phyloP scores from a whole-genome alignment of 106 monocot species.

The Platanthera zijinensis region DNA sequence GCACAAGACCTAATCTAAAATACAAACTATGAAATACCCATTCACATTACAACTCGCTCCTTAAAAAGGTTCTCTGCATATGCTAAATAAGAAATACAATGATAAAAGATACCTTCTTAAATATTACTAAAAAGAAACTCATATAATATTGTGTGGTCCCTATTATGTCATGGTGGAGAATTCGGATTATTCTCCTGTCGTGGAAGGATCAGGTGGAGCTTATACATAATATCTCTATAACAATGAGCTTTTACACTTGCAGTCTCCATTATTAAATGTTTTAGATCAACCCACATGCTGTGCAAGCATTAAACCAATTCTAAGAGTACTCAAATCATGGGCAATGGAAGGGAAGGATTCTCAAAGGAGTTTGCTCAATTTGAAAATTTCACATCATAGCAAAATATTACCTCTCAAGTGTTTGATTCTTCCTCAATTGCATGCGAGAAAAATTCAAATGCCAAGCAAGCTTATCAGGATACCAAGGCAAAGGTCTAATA shows the following conservation, averaged over 20 bases:
- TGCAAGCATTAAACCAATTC: background rate
- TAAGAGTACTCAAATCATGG: background rate
- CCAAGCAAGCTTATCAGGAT: conserved; percentile 97
- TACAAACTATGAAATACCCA: no score
- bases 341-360: background rate
- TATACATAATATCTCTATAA: background rate
- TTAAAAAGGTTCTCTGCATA: no score
- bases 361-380: background rate
- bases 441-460: conserved; percentile 94
- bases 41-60: no score
- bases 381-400: conserved; percentile 4
- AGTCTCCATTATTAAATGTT: background rate
- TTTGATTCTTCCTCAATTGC: conserved; percentile 96
- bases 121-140: no score
- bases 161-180: no score
- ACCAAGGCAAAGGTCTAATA: conserved; percentile 95
- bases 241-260: background rate
- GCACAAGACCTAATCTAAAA: no score
- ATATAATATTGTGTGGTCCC: no score
- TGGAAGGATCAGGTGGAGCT: no score
- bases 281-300: background rate
- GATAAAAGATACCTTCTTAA: no score
- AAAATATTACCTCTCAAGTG: conserved; percentile 77
- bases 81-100: no score
- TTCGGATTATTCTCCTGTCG: no score